Evolutionary conservation across 116 monocot genomes (phyloP).

Genomic region (Dioscorea cayenensis): DNA sequence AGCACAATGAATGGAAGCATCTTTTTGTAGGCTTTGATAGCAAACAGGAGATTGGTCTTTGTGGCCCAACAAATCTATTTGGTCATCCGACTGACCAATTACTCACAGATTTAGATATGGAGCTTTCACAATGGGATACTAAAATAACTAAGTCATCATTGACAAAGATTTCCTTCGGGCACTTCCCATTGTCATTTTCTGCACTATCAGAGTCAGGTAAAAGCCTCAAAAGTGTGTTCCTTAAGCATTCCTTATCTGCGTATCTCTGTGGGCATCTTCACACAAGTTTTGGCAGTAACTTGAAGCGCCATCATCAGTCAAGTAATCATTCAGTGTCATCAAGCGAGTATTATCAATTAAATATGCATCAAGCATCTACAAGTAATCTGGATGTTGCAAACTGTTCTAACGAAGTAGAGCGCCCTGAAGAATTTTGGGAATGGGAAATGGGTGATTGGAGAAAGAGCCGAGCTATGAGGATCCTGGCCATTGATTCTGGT

Average conservation of each 20-base stretch:
- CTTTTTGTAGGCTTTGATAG: constrained; percentile 92
- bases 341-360: constrained; percentile 53
- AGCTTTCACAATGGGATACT: constrained; percentile 70
- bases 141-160: constrained; percentile 20
- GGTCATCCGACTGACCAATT: constrained; percentile 87
- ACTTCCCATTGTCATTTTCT: constrained; percentile 92
- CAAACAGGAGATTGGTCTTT: constrained; percentile 62
- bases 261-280: constrained; percentile 97
- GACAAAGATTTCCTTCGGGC: constrained; percentile 89
- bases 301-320: constrained; percentile 62
- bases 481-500: constrained; percentile 85
- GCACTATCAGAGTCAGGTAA: constrained; percentile 57
- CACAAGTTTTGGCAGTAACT: constrained; percentile 81
- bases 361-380: constrained; percentile 41
- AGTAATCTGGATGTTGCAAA: constrained; percentile 8
- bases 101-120: constrained; percentile 51
- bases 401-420: constrained; percentile 37
- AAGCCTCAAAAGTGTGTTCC: constrained; percentile 70
- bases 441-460: constrained; percentile 99
- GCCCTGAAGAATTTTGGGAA: constrained; percentile 87
- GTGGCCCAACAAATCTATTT: constrained; percentile 95
- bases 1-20: constrained; percentile 69
- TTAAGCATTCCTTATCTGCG: constrained; percentile 81
- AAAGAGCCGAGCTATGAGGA: constrained; percentile 63
- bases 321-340: constrained; percentile 20